Conservation (phyloP, 2,329 filamentous ascomycete genomes). For the Emmonsiellopsis sp. region DNA sequence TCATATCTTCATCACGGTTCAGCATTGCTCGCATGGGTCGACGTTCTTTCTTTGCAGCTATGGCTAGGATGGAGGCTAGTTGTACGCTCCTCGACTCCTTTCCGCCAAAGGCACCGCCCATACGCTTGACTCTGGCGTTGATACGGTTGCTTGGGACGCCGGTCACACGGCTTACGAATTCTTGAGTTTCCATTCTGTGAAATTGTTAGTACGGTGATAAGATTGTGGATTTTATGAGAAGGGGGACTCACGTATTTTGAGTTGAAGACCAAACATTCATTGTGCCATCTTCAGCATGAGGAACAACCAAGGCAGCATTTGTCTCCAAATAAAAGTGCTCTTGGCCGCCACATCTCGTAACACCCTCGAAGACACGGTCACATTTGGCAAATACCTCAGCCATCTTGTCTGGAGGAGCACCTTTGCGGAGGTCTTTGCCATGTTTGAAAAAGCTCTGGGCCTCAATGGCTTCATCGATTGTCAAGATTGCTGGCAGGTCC, state of each 20-base stretch:
- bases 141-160: slow-evolving; percentile 72
- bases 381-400: slow-evolving; percentile 61
- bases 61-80: slow-evolving; percentile 64
- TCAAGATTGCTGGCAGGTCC: slow-evolving; percentile 71
- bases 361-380: slow-evolving; percentile 69
- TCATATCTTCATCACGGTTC: slow-evolving; percentile 81
- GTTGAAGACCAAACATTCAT: slow-evolving; percentile 82
- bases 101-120: slow-evolving; percentile 80
- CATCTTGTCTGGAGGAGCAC: slow-evolving; percentile 41
- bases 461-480: slow-evolving; percentile 81
- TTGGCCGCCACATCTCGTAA: slow-evolving; percentile 71
- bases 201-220: slow-evolving; percentile 12
- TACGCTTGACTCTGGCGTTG: slow-evolving; percentile 68
- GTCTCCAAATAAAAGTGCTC: slow-evolving; percentile 93
- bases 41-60: slow-evolving; percentile 69
- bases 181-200: slow-evolving; percentile 47
- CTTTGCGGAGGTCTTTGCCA: slow-evolving; percentile 67
- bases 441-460: slow-evolving; percentile 71
- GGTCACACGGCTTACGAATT: slow-evolving; percentile 66
- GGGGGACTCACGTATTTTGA: slow-evolving; percentile 61
- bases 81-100: slow-evolving; percentile 76
- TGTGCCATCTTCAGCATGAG: slow-evolving; percentile 76
- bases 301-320: slow-evolving; percentile 67
- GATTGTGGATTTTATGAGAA: not conserved
- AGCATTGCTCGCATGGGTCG: slow-evolving; percentile 78